Conservation (phyloP, 805 yeast species). For the Yarrowia divulgata region DNA sequence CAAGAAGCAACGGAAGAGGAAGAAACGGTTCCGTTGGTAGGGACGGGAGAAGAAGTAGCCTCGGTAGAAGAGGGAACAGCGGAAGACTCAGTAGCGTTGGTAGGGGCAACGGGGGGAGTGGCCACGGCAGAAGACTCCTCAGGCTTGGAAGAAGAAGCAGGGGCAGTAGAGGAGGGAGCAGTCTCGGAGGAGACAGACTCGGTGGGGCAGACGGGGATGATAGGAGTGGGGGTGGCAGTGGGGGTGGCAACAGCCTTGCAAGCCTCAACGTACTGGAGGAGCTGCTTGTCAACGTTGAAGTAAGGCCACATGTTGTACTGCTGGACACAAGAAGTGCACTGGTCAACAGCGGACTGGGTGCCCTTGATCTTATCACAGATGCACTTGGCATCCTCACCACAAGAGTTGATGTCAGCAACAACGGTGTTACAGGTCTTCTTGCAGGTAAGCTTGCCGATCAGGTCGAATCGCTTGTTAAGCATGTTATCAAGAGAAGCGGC, state of each 20-base stretch:
- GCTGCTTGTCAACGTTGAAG: constrained; percentile 35
- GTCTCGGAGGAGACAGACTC: constrained; percentile 74
- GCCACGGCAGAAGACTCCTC: constrained; percentile 52
- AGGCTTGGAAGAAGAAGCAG: constrained; percentile 82
- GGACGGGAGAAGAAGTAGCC: constrained; percentile 41
- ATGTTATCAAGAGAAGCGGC: constrained; percentile 29
- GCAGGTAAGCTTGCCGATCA: constrained; percentile 35
- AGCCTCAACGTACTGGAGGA: constrained; percentile 37
- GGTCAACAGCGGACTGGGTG: constrained; percentile 24
- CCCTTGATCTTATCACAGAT: constrained; percentile 22
- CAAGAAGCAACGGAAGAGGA: constrained; percentile 35
- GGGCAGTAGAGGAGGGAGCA: constrained; percentile 82
- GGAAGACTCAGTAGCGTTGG: constrained; percentile 41
- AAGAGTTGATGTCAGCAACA: constrained; percentile 16
- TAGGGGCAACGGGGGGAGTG: constrained; percentile 47
- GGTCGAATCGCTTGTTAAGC: constrained; percentile 36
- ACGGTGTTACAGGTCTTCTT: constrained; percentile 34
- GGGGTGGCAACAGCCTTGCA: constrained; percentile 57
- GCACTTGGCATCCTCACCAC: constrained; percentile 27
- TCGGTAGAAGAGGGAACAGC: constrained; percentile 35
- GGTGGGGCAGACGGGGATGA: constrained; percentile 68
- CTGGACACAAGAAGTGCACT: constrained; percentile 33
- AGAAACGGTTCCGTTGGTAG: constrained; percentile 33
- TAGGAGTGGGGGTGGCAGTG: constrained; percentile 84
- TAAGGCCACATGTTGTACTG: constrained; percentile 35